phyloP scores from a whole-genome alignment of 202 grass and related monocot species.

The Alloteropsis angusta region DNA sequence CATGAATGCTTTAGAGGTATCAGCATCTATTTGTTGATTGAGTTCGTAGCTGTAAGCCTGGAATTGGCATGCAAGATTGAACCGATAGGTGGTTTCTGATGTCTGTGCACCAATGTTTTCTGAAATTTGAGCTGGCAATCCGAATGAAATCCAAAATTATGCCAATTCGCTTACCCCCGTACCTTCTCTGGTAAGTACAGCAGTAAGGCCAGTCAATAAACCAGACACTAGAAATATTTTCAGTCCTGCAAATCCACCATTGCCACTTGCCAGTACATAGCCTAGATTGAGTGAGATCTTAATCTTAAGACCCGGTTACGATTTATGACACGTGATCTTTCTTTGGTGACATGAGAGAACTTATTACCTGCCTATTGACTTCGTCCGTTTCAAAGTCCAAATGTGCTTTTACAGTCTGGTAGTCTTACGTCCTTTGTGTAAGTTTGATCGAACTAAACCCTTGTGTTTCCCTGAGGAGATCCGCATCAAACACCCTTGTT shows the following conservation, averaged over 20 bases:
- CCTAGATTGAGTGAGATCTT: neutral
- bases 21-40: neutral
- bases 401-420: neutral
- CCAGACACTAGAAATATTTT: neutral
- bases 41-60: neutral
- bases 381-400: neutral
- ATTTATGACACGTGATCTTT: neutral
- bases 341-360: neutral
- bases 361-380: neutral
- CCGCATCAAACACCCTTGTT: neutral
- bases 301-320: neutral
- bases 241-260: neutral
- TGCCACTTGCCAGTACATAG: neutral
- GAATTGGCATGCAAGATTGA: neutral
- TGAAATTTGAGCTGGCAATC: neutral
- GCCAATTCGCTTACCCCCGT: too few relatives aligned
- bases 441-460: neutral
- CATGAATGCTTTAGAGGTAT: neutral
- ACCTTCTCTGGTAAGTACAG: neutral
- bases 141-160: neutral
- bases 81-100: neutral
- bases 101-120: neutral
- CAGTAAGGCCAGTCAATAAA: neutral
- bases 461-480: neutral
- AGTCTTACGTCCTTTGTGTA: neutral